Base-by-base conservation (phyloP, 768 basidiomycete species). In the Russula lepida region DNA sequence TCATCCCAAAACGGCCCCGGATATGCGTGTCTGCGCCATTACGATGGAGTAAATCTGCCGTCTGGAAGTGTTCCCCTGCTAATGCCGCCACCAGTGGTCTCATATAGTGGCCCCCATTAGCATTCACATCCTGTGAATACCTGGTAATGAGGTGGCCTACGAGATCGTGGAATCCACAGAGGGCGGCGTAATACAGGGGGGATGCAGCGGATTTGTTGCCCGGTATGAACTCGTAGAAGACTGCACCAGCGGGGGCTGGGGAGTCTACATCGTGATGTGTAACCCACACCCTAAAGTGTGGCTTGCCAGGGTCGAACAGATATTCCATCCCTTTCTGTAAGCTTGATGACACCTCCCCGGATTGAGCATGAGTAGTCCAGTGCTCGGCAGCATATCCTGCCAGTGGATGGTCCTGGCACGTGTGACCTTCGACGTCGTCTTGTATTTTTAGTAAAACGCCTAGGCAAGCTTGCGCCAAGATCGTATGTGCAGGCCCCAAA, bases 1-100 rank as follows among this genome's bases (percentile, higher is more conserved):
- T n/a, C 2, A 4, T 6, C 1, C 2, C 11, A n/a, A 1, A 0
- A 0, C 0, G 1, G 11, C 30, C n/a, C n/a, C 4, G 19, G 17
- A 17, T 4, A 6, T 33, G 4, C n/a, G 6, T 19, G 11, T 30
- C 5, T 32, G 30, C 32, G 4, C 49, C 30, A 2, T 13, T n/a
- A 30, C 5, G 49, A 50, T 21, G 30, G 27, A 50, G 49, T 32
- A 50, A n/a, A 8, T 50, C 19, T 50, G 49, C 49, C 4, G 32
- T 11, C n/a, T 50, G n/a, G 30, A 50, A 33, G 49, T 50, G 30
- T 9, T 6, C n/a, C 13, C n/a, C 5, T 32, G 49, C 28, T 23
- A 53, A 23, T 23, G 52, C 52, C 4, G 52, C 52, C 21, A 39
- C 35, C 4, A 19, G 5, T 54, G 53, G 53, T 11, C 27, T 17